phyloP scores from a whole-genome alignment of 805 yeast species.

The Saccharomycopsis sp. region DNA sequence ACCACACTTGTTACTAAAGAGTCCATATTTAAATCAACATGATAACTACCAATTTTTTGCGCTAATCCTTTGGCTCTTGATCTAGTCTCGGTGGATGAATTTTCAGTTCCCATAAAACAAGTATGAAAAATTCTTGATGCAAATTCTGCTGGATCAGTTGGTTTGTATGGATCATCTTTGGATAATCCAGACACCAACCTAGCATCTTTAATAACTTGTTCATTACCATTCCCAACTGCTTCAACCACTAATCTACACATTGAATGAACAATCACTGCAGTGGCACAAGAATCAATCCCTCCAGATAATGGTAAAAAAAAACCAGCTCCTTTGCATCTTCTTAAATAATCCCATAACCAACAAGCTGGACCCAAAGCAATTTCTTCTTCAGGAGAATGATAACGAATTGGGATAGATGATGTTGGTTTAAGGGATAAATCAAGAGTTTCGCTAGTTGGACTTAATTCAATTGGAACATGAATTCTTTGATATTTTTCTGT shows the following conservation, averaged over 20 bases:
- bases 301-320: constrained; percentile 91
- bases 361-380: constrained; percentile 98
- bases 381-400: constrained; percentile 87
- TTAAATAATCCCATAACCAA: constrained; percentile 97
- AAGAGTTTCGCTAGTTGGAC: constrained; percentile 49
- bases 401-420: constrained; percentile 35
- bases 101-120: constrained; percentile 91
- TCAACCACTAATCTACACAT: constrained; percentile 82
- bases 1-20: constrained; percentile 64
- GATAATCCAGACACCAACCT: constrained; percentile 51
- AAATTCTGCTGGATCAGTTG: constrained; percentile 64
- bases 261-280: constrained; percentile 86
- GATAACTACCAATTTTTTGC: constrained; percentile 71
- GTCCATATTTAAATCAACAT: constrained; percentile 89
- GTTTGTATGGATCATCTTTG: constrained; percentile 43
- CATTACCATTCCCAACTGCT: constrained; percentile 58
- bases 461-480: constrained; percentile 52
- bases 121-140: constrained; percentile 75
- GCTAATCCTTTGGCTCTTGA: constrained; percentile 72
- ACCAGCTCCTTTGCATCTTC: constrained; percentile 87
- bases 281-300: constrained; percentile 97
- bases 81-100: constrained; percentile 84
- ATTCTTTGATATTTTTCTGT: constrained; percentile 35
- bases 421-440: constrained; percentile 57
- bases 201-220: constrained; percentile 70